Evolutionary conservation across 2,329 filamentous ascomycete species (phyloP).

Genomic region (Fusarium equiseti): DNA sequence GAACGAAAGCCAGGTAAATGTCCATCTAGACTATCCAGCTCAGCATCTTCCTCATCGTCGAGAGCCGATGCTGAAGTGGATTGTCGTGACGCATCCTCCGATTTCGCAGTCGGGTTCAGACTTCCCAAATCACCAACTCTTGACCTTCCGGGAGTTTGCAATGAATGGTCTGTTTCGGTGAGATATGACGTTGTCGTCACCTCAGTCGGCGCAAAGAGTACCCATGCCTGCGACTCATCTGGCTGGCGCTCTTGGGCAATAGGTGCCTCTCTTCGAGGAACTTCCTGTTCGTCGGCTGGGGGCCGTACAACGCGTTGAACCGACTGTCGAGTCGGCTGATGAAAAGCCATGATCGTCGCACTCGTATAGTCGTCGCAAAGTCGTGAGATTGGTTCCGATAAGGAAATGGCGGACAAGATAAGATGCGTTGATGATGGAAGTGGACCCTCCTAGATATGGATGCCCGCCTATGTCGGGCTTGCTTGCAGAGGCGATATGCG

Average conservation of each 20-base stretch:
- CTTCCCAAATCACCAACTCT: conserved; percentile 85
- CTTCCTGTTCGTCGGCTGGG: conserved; percentile 55
- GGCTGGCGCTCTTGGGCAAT: conserved; percentile 54
- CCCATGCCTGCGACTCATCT: conserved; percentile 91
- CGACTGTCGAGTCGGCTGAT: conserved; percentile 67
- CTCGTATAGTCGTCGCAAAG: conserved; percentile 15
- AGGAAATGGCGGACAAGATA: conserved; percentile 43
- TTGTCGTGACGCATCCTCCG: conserved; percentile 61
- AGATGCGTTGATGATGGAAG: conserved; percentile 44
- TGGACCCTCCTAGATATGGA: conserved; percentile 39
- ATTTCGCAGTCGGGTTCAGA: conserved; percentile 75
- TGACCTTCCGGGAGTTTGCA: conserved; percentile 76
- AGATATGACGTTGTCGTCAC: conserved; percentile 73
- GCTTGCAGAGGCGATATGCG: conserved; percentile 37
- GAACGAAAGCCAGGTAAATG: conserved; percentile 90
- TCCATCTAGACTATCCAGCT: conserved; percentile 93
- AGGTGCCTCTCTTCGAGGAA: conserved; percentile 43
- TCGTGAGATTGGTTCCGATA: conserved; percentile 40
- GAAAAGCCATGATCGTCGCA: conserved; percentile 65
- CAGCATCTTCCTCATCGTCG: conserved; percentile 74
- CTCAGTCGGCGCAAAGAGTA: conserved; percentile 87
- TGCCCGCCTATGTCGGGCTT: conserved; percentile 34
- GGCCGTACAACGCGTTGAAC: conserved; percentile 62
- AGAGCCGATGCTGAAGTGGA: conserved; percentile 55
- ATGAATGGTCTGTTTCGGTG: conserved; percentile 74